Conservation (phyloP, 2,329 filamentous ascomycete species). For the Trichoderma pleuroti region DNA sequence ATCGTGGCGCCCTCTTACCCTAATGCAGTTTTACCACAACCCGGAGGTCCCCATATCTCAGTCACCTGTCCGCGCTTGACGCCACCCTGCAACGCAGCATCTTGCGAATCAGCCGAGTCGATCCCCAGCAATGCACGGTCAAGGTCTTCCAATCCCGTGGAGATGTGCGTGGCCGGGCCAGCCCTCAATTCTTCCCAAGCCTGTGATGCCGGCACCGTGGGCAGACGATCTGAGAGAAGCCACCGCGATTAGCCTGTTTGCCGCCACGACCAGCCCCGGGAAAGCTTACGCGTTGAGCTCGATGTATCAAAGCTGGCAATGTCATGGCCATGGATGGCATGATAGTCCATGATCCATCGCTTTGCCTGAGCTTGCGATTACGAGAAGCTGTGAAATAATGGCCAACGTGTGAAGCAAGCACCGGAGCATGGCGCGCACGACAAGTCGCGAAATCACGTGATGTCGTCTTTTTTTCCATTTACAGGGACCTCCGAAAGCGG, state of each 20-base stretch:
- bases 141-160: slow-evolving; percentile 53
- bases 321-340: slow-evolving; percentile 57
- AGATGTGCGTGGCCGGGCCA: slow-evolving; percentile 48
- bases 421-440: background rate
- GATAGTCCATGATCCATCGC: slow-evolving; percentile 51
- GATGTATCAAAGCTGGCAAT: slow-evolving; percentile 57
- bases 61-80: slow-evolving; percentile 73
- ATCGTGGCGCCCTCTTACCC: slow-evolving; percentile 48
- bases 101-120: slow-evolving; percentile 18
- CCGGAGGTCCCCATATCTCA: slow-evolving; percentile 85
- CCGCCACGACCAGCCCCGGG: background rate
- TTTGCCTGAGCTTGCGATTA: background rate
- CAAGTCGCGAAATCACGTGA: slow-evolving; percentile 22
- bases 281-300: slow-evolving; percentile 46
- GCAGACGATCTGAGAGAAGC: slow-evolving; percentile 61
- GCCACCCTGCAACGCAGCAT: slow-evolving; percentile 44
- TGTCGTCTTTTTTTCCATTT: background rate
- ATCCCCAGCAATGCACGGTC: slow-evolving; percentile 43
- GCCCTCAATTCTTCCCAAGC: slow-evolving; percentile 60
- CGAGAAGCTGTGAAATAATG: slow-evolving; percentile 23
- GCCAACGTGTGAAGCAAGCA: background rate
- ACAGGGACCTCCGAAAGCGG: background rate
- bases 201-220: slow-evolving; percentile 72
- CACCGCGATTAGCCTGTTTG: background rate
- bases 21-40: slow-evolving; percentile 78